Conservation (phyloP, 176 grass and related monocot genomes). For the Elymus sibiricus region DNA sequence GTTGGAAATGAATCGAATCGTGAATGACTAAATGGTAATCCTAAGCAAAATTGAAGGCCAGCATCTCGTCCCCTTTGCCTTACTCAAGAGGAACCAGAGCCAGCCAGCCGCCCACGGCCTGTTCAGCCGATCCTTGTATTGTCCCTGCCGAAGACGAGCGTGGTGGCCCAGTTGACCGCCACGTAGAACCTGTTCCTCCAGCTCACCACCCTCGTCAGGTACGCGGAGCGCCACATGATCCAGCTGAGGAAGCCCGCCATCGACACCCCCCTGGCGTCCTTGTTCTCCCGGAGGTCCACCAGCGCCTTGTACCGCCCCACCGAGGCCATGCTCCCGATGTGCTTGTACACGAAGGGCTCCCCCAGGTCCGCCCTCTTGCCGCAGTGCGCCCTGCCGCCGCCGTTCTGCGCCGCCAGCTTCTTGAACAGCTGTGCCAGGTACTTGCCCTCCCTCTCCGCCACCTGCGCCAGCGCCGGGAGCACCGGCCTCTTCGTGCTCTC, state of each 20-base stretch:
- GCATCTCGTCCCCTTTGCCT: neutral
- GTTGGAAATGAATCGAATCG: neutral
- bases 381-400: constrained; percentile 57
- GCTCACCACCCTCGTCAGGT: constrained; percentile 80
- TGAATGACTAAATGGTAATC: neutral
- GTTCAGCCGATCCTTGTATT: constrained; percentile 73
- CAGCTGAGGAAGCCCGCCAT: constrained; percentile 71
- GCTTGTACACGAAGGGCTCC: constrained; percentile 91
- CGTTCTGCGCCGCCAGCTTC: constrained; percentile 54
- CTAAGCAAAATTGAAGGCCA: constrained; percentile 14
- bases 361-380: constrained; percentile 43
- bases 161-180: constrained; percentile 75
- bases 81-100: constrained; percentile 5
- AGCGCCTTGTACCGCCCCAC: constrained; percentile 91
- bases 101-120: neutral
- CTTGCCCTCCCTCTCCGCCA: constrained; percentile 85
- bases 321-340: constrained; percentile 93
- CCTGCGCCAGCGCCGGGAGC: constrained; percentile 95
- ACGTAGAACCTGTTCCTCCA: constrained; percentile 95
- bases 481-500: constrained; percentile 64
- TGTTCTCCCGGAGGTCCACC: constrained; percentile 88
- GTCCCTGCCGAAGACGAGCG: constrained; percentile 74
- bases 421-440: constrained; percentile 59
- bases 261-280: constrained; percentile 64
- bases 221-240: constrained; percentile 85